Evolutionary conservation across 2,329 filamentous ascomycete genomes (phyloP).

Genomic region (Diaporthe batatas): DNA sequence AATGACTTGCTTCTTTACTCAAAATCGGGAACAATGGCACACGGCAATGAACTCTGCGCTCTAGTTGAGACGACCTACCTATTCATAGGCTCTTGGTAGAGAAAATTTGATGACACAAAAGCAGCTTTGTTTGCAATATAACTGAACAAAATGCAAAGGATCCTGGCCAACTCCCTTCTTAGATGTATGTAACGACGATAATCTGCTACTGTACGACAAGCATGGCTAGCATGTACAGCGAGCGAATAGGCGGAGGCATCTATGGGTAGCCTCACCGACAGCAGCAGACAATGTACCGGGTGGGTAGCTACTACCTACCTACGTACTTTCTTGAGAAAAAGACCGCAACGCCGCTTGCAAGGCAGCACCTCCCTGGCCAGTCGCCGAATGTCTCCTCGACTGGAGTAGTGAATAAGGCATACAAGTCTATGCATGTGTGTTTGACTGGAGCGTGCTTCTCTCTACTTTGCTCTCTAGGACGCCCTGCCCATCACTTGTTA

Average conservation of each 20-base stretch:
- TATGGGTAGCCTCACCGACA: neutral
- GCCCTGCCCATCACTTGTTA: neutral
- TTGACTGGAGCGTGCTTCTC: neutral
- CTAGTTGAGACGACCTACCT: conserved; percentile 34
- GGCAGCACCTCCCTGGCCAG: no score
- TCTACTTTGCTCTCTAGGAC: neutral
- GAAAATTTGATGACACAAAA: conserved; percentile 38
- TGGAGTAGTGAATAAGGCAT: neutral
- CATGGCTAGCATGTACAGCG: no score
- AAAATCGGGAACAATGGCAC: conserved; percentile 39
- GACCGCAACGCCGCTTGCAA: neutral
- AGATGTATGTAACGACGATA: neutral
- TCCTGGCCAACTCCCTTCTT: neutral
- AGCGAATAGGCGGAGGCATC: no score
- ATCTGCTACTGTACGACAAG: neutral
- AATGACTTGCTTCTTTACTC: conserved; percentile 37
- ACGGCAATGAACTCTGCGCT: conserved; percentile 39
- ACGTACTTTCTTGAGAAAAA: neutral
- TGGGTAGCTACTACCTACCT: neutral
- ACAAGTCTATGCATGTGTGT: neutral
- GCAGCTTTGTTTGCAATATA: conserved; percentile 16
- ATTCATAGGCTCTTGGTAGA: conserved; percentile 24
- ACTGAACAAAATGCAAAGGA: neutral
- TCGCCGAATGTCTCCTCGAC: neutral
- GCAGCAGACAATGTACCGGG: no score